Base-by-base conservation (phyloP, 2,329 filamentous ascomycete genomes). In the Penicillium sp. region DNA sequence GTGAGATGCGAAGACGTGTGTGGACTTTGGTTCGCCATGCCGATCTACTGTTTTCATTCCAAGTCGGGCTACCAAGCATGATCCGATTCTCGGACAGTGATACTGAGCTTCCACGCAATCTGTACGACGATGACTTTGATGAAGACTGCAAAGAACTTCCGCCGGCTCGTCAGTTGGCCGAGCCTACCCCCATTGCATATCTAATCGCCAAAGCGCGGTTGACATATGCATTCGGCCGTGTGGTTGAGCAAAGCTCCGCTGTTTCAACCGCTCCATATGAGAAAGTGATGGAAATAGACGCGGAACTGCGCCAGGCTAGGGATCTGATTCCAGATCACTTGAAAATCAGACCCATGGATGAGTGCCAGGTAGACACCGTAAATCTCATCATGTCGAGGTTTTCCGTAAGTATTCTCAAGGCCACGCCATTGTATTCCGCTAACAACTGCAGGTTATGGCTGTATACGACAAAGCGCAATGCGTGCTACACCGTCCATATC, bases 391-490 rank as follows among this genome's bases (percentile, higher is more conserved):
- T 96, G 77, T 89, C 92, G 48, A 86, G 92, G 27, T 92, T 92
- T 69, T 89, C 89, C 53, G 78, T 76, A 68, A 63, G 67, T 61
- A 3, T 10, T 39, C 11, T 14, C 5, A 8, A 11, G 18, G 16
- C n/a, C 8, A 13, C 16, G 2, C 2, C 14, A 11, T 3, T 16
- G 16, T 31, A 24, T 18, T 31, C 50, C 27, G 34, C 27, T 47
- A 46, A 61, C 66, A 43, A 64, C 42, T 44, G 40, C 45, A 76
- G 73, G 63, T 97, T 31, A 90, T 94, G 58, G 87, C 94, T 47
- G 77, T 97, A 5, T 96, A 92, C 68, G 86, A 95, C 60, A 96
- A 96, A 75, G 89, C 92, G 16, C 83, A 96, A 65, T 95, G 91
- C 65, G 84, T 96, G 21, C 82, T 99, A 38, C 94, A 99, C 72